phyloP scores from a whole-genome alignment of 1,139 yeast species.

The Saccharomyces hybrid region DNA sequence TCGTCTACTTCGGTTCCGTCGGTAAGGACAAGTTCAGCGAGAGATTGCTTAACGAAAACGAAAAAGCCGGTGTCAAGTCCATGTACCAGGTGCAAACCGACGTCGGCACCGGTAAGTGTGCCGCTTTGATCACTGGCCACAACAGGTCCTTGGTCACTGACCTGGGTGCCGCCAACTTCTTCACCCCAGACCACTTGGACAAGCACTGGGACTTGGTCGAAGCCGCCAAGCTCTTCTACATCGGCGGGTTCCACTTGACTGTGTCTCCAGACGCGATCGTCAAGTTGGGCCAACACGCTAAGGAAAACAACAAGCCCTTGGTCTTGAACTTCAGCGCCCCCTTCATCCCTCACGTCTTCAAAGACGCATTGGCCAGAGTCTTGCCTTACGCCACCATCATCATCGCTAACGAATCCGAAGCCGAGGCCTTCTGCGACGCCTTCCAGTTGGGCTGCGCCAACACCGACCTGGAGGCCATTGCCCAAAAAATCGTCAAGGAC shows the following conservation, averaged over 20 bases:
- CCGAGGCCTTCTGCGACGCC: slow-evolving; percentile 86
- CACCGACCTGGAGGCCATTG: slow-evolving; percentile 65
- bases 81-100: slow-evolving; percentile 72
- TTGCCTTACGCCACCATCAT: slow-evolving; percentile 85
- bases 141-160: slow-evolving; percentile 93
- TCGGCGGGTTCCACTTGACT: slow-evolving; percentile 97
- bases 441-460: slow-evolving; percentile 50
- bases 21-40: slow-evolving; percentile 88
- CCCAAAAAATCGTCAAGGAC: slow-evolving; percentile 65
- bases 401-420: slow-evolving; percentile 95
- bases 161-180: slow-evolving; percentile 96
- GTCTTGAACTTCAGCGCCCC: slow-evolving; percentile 92
- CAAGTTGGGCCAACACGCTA: slow-evolving; percentile 86
- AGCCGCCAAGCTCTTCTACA: slow-evolving; percentile 73
- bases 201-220: slow-evolving; percentile 83
- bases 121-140: slow-evolving; percentile 82
- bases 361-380: slow-evolving; percentile 74
- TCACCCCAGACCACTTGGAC: slow-evolving; percentile 80
- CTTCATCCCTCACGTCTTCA: slow-evolving; percentile 90
- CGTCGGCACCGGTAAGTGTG: slow-evolving; percentile 93
- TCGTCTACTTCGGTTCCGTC: slow-evolving; percentile 91
- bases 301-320: slow-evolving; percentile 74
- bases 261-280: slow-evolving; percentile 93
- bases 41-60: slow-evolving; percentile 73
- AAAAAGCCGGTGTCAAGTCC: slow-evolving; percentile 79